Evolutionary conservation across 805 yeast genomes (phyloP).

Genomic region (Tetrapisispora nanseiensis): DNA sequence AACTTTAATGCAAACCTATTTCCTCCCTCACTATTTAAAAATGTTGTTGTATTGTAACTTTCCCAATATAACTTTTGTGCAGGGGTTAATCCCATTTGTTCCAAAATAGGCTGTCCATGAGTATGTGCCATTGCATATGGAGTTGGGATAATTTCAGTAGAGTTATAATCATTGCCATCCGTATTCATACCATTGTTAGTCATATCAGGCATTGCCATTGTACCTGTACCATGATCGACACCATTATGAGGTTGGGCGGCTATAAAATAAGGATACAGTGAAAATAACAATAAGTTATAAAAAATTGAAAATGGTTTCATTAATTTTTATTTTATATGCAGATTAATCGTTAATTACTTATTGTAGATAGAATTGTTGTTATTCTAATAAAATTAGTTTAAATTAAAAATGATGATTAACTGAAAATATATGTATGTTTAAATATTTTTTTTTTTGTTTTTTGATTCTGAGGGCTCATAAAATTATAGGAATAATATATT

Average conservation of each 20-base stretch:
- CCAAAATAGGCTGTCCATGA: slow-evolving; percentile 70
- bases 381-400: too few relatives aligned
- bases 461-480: too few relatives aligned
- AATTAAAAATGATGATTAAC: too few relatives aligned
- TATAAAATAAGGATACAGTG: background rate
- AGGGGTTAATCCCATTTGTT: slow-evolving; percentile 48
- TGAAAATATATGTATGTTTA: too few relatives aligned
- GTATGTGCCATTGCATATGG: slow-evolving; percentile 38
- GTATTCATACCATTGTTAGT: background rate
- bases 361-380: too few relatives aligned
- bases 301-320: background rate
- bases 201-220: background rate
- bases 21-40: slow-evolving; percentile 43
- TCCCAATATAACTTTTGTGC: slow-evolving; percentile 75
- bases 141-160: slow-evolving; percentile 28
- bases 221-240: background rate
- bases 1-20: slow-evolving; percentile 42
- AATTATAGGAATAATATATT: too few relatives aligned
- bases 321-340: background rate
- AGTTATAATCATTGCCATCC: background rate
- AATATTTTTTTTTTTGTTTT: too few relatives aligned
- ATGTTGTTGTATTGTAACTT: slow-evolving; percentile 66
- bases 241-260: slow-evolving; percentile 2
- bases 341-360: too few relatives aligned
- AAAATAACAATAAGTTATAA: background rate